These are phyloP conservation scores for Fusarium bactridioides DNA, from an alignment of 2,329 filamentous ascomycete species.

Conservation along the genomic window DNA sequence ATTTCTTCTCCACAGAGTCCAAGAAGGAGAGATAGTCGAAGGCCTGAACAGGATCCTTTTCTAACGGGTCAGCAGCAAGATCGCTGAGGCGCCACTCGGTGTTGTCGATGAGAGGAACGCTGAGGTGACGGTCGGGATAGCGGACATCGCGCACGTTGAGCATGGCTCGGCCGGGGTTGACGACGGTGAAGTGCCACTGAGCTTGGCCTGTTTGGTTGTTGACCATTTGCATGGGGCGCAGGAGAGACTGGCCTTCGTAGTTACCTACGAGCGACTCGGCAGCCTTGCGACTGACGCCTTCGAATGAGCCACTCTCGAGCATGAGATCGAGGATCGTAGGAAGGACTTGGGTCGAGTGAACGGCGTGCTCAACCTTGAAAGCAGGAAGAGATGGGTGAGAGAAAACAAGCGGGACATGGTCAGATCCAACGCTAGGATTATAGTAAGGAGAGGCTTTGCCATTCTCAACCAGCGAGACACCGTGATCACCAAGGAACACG, in stretches of 20 bases:
- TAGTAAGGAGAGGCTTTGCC: conserved; percentile 43
- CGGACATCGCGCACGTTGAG: conserved; percentile 45
- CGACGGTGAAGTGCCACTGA: conserved; percentile 46
- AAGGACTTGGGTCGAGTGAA: conserved; percentile 43
- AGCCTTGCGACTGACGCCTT: conserved; percentile 26
- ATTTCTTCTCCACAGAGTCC: conserved; percentile 33
- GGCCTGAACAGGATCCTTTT: conserved; percentile 34
- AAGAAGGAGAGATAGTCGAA: conserved; percentile 40
- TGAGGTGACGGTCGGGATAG: conserved; percentile 41
- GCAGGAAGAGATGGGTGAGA: conserved; percentile 44
- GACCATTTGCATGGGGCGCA: conserved; percentile 30
- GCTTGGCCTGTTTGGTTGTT: conserved; percentile 36
- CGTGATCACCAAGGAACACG: conserved; percentile 46
- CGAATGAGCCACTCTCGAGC: conserved; percentile 42
- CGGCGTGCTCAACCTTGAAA: conserved; percentile 40
- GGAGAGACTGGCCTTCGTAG: conserved; percentile 46
- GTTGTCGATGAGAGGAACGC: conserved; percentile 44
- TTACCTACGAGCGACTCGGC: conserved; percentile 38
- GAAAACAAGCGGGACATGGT: conserved; percentile 44
- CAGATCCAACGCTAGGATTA: conserved; percentile 43
- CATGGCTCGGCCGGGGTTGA: conserved; percentile 47
- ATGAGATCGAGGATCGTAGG: conserved; percentile 46
- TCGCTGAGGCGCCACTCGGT: conserved; percentile 46
- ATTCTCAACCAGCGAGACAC: conserved; percentile 46
- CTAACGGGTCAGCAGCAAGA: conserved; percentile 38